Base-by-base conservation (phyloP, 179 eudicot genomes). In the Silene noctiflora region DNA sequence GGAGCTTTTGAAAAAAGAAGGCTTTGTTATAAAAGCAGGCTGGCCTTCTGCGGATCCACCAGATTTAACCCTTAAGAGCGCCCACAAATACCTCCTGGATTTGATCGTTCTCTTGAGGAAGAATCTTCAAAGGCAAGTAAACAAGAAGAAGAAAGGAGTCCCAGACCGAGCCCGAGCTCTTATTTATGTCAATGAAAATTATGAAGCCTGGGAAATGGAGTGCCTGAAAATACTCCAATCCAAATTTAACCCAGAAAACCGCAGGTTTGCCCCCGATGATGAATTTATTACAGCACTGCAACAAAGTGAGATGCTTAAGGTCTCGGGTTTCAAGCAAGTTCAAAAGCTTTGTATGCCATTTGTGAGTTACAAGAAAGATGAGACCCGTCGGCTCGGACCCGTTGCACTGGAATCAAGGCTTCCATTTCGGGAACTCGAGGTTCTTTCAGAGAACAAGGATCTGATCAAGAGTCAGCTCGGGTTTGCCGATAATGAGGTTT, bases 341-440 rank as follows among this genome's bases (percentile, higher is more conserved):
- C 93, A 88, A 78, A 89, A 91, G 85, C 88, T 62, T 0, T 91
- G 98, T 44, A 93, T 91, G 98, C 95, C 98, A 2, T 93, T 93
- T 77, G 59, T 93, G 86, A 85, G 87, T 85, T 88, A 85, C 81
- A 93, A 91, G 79, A 93, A 89, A 56, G 91, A 90, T 12, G 95
- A 93, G 80, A 91, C 91, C 2, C 82, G 79, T 66, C 66, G 82
- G 3, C 86, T 88, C 16, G 98, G 98, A 3, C 86, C 86, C 75
- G 93, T 91, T 20, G 93, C 92, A 3, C 74, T 93, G 86, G 95
- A 93, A 51, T 77, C 87, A 78, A 90, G 75, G 83, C 83, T 91
- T 71, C 97, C 98, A 2, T 93, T 89, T 76, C 91, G 95, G 10
- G 98, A 93, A 77, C 81, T 83, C 3, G 86, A 83, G 53, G 97